Conservation (phyloP, 176 grass and related monocot genomes). For the Rhynchospora breviuscula region DNA sequence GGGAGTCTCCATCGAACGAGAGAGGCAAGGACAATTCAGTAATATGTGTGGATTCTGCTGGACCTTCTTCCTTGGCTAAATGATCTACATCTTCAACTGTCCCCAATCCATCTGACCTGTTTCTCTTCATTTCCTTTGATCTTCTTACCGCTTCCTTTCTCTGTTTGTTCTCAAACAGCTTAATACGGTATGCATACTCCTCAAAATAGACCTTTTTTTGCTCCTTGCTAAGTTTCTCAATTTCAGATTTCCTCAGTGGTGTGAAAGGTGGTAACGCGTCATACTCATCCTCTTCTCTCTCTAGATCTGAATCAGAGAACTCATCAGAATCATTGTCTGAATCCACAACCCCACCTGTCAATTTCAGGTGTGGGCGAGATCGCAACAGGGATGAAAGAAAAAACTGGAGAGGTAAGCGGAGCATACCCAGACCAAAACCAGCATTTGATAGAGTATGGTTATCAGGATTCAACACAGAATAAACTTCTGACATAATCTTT, state of each 20-base stretch:
- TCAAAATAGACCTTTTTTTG: conserved; percentile 76
- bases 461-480: conserved; percentile 43
- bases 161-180: conserved; percentile 83
- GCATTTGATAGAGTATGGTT: conserved; percentile 28
- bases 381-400: conserved; percentile 75
- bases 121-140: conserved; percentile 52
- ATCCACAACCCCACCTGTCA: conserved; percentile 26
- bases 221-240: conserved; percentile 75
- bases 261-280: conserved; percentile 81
- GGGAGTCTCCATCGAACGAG: conserved; percentile 89
- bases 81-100: conserved; percentile 26
- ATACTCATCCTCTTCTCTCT: conserved; percentile 57
- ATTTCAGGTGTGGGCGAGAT: conserved; percentile 65
- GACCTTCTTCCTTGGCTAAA: conserved; percentile 40
- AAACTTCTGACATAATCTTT: conserved; percentile 66
- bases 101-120: conserved; percentile 19
- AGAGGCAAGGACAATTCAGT: conserved; percentile 74
- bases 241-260: conserved; percentile 73
- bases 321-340: conserved; percentile 50
- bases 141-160: conserved; percentile 55
- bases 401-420: conserved; percentile 49
- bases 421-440: conserved; percentile 43
- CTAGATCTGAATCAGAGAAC: conserved; percentile 39
- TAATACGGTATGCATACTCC: conserved; percentile 72
- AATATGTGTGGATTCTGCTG: conserved; percentile 36